Evolutionary conservation across 2,329 filamentous ascomycete genomes (phyloP).

Genomic region (Colletotrichum sp.): DNA sequence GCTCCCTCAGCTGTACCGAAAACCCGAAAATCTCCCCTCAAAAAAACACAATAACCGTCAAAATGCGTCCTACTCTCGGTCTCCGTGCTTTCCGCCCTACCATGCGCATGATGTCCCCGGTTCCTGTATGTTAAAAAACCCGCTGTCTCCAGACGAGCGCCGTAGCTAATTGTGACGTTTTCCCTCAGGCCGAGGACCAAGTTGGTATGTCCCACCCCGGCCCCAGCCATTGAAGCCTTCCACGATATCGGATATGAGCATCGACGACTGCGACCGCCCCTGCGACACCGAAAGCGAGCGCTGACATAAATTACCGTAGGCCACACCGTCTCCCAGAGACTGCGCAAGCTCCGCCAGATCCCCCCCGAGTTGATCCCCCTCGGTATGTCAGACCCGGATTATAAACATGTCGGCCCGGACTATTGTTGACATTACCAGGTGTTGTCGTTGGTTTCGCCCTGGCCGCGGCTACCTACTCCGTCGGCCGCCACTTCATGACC

Average conservation of each 20-base stretch:
- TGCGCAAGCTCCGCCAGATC: constrained; percentile 87
- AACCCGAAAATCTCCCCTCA: constrained; percentile 14
- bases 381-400: constrained; percentile 62
- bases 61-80: constrained; percentile 69
- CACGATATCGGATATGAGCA: background rate
- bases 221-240: constrained; percentile 16
- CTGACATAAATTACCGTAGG: constrained; percentile 55
- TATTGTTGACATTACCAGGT: constrained; percentile 52
- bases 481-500: constrained; percentile 78
- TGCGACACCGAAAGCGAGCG: constrained; percentile 1
- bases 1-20: constrained; percentile 11
- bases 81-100: constrained; percentile 72
- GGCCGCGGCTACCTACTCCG: constrained; percentile 80
- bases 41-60: constrained; percentile 32
- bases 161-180: constrained; percentile 34
- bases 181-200: constrained; percentile 67
- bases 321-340: constrained; percentile 95
- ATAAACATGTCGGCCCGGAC: background rate
- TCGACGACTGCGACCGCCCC: background rate
- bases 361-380: constrained; percentile 94
- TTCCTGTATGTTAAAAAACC: constrained; percentile 66
- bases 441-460: constrained; percentile 88
- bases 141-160: constrained; percentile 10
- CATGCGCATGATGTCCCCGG: constrained; percentile 68
- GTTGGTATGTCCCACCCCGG: constrained; percentile 58